These are phyloP conservation scores for Aspergillus sp. DNA, from an alignment of 2,329 filamentous ascomycete species.

Conservation along the genomic window DNA sequence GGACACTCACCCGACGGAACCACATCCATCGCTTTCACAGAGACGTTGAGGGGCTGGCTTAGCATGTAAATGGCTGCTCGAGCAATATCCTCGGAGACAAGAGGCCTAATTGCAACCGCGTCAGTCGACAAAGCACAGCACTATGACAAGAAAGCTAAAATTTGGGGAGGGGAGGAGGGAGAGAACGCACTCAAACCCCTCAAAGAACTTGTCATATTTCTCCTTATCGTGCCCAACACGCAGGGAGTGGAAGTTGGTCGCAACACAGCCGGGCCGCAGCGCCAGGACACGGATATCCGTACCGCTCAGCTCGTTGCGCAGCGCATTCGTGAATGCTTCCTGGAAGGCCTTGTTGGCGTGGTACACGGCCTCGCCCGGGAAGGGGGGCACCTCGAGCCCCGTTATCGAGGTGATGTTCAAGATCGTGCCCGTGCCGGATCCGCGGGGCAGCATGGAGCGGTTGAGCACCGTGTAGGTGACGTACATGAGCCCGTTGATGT, in stretches of 20 bases:
- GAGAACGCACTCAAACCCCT: conserved; percentile 41
- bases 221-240: conserved; percentile 50
- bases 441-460: conserved; percentile 44
- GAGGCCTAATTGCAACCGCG: too few species aligned
- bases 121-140: not conserved
- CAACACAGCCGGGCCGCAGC: conserved; percentile 52
- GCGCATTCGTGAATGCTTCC: conserved; percentile 55
- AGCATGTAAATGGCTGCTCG: too few species aligned
- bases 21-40: too few species aligned
- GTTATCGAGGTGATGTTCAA: not conserved
- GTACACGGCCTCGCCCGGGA: conserved; percentile 55
- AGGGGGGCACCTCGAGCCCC: conserved; percentile 52
- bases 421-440: conserved; percentile 14
- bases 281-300: conserved; percentile 55
- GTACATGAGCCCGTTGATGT: conserved; percentile 55
- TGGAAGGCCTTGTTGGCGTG: conserved; percentile 54
- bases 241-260: conserved; percentile 53
- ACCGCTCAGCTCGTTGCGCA: conserved; percentile 52
- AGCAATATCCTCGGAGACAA: too few species aligned
- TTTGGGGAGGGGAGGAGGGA: not conserved
- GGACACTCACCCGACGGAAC: too few species aligned
- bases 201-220: conserved; percentile 50
- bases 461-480: conserved; percentile 52
- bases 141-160: not conserved
- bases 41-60: too few species aligned